Conservation (phyloP, 257 asterid species). For the Solanum sitiens region DNA sequence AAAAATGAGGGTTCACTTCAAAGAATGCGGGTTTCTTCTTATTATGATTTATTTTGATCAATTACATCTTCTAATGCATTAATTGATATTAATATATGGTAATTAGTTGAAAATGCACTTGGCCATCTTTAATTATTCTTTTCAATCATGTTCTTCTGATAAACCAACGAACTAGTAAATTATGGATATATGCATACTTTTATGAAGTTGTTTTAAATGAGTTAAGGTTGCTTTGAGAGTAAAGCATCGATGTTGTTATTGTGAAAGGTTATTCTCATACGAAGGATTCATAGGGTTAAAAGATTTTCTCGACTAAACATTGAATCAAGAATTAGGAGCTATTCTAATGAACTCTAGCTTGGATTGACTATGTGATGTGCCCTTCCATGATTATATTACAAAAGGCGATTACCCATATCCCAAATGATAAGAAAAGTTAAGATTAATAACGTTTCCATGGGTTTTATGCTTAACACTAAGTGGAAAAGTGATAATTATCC, state of each 20-base stretch:
- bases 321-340: background rate
- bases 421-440: too few relatives aligned
- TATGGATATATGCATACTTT: background rate
- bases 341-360: background rate
- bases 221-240: background rate
- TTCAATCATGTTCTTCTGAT: background rate
- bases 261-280: background rate
- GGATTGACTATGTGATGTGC: background rate
- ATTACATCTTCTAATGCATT: background rate
- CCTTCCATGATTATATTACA: too few relatives aligned
- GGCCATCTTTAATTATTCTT: background rate
- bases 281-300: background rate
- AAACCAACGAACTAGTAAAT: background rate
- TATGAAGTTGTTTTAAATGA: background rate
- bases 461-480: too few relatives aligned
- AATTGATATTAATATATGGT: background rate
- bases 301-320: background rate
- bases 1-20: background rate
- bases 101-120: background rate
- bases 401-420: too few relatives aligned
- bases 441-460: too few relatives aligned
- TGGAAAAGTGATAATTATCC: too few relatives aligned
- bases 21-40: background rate
- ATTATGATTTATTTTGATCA: background rate
- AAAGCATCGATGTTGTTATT: background rate